Evolutionary conservation across 208 protist genomes (phyloP).

Genomic region (Leishmania major): DNA sequence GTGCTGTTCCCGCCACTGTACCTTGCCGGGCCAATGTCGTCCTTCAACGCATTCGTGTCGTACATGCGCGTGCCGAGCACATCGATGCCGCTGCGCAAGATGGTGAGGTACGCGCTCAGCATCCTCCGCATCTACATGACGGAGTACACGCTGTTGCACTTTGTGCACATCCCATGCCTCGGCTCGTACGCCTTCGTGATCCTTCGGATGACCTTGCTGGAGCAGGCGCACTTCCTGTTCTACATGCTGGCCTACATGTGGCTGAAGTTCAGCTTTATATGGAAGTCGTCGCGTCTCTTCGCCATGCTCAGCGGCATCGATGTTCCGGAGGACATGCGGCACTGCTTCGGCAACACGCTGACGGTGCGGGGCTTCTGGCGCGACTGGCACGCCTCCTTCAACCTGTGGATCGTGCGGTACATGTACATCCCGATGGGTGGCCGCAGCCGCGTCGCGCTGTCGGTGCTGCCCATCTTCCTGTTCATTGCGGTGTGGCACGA

Average conservation of each 20-base stretch:
- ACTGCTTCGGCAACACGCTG: too few species aligned
- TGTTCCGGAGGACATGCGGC: too few species aligned
- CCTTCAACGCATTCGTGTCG: conserved; percentile 90
- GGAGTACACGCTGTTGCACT: conserved; percentile 37
- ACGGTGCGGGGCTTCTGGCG: too few species aligned
- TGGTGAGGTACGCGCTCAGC: conserved; percentile 19
- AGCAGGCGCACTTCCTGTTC: conserved; percentile 78
- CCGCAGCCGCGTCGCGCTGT: too few species aligned
- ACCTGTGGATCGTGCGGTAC: too few species aligned
- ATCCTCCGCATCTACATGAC: conserved; percentile 23
- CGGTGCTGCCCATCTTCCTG: too few species aligned
- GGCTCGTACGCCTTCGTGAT: conserved; percentile 58
- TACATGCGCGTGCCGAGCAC: conserved; percentile 53
- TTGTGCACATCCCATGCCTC: conserved; percentile 59
- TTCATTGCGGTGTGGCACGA: too few species aligned
- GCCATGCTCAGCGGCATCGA: too few species aligned
- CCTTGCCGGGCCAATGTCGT: conserved; percentile 87
- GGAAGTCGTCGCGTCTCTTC: too few species aligned
- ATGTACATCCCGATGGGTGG: too few species aligned
- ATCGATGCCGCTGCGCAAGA: conserved; percentile 15
- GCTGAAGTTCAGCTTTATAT: conserved; percentile 91
- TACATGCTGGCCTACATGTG: conserved; percentile 82
- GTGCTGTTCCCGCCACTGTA: conserved; percentile 91
- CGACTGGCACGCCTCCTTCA: too few species aligned
- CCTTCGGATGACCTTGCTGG: conserved; percentile 76